Percentiles rank a stretch among this genome's conserved stretches.
Conservation (phyloP, 306 rosid genomes). For the Prunus salicina region DNA sequence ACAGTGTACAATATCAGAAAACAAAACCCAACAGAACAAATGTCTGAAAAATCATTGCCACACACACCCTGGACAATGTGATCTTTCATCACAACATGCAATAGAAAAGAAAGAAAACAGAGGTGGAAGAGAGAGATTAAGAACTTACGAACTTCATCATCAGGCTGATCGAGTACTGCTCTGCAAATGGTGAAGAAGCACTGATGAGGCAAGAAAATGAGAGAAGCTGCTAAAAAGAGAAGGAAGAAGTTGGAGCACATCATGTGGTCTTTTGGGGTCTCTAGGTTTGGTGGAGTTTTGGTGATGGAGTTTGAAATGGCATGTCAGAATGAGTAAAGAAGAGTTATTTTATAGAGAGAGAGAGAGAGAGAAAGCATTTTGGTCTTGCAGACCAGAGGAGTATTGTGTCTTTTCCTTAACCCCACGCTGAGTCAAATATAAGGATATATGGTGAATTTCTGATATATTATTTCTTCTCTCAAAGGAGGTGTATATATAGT, state of each 20-base stretch:
- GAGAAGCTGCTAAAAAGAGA: slow-evolving; percentile 17
- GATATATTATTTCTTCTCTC: too few species aligned
- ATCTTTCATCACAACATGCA: not conserved
- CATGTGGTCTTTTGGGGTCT: not conserved
- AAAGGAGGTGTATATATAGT: too few species aligned
- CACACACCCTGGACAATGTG: not conserved
- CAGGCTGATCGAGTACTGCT: slow-evolving; percentile 30
- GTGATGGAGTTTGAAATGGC: not conserved
- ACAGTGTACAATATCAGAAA: not conserved
- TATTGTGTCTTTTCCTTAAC: too few species aligned
- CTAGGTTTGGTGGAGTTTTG: not conserved
- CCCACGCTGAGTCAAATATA: too few species aligned
- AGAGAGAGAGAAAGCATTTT: too few species aligned
- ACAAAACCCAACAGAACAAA: not conserved
- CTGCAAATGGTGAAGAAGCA: slow-evolving; percentile 26
- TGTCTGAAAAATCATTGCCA: not conserved
- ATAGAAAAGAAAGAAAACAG: not conserved
- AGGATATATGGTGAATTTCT: too few species aligned
- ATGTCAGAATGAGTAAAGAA: not conserved
- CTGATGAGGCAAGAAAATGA: slow-evolving; percentile 26
- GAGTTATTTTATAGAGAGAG: too few species aligned
- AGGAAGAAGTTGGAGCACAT: slow-evolving; percentile 13
- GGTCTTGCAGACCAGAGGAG: too few species aligned
- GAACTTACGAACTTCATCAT: slow-evolving; percentile 51
- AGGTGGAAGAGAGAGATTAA: not conserved